These are phyloP conservation scores for Eudorina sp. DNA, from an alignment of 139 green algal species.

Conservation along the genomic window DNA sequence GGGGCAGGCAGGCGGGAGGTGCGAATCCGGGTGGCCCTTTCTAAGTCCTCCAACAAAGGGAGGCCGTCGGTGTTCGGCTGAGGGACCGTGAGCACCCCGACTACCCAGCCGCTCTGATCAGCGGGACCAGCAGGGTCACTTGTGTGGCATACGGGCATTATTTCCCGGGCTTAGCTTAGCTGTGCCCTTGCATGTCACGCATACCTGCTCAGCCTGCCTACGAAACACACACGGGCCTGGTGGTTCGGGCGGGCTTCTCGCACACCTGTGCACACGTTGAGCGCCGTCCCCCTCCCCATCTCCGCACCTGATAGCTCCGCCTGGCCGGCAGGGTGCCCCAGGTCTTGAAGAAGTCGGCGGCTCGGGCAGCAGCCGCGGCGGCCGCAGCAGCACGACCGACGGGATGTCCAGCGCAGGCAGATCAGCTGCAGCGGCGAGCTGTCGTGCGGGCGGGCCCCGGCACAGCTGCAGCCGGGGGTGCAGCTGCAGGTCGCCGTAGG, in stretches of 20 bases:
- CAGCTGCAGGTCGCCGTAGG: slow-evolving; percentile 58
- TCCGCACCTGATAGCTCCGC: slow-evolving; percentile 58
- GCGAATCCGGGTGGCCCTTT: too few species aligned
- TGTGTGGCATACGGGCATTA: too few species aligned
- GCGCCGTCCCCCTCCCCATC: not conserved
- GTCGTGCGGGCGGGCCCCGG: slow-evolving; percentile 12
- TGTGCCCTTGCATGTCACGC: too few species aligned
- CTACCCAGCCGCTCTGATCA: not conserved
- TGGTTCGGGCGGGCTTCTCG: not conserved
- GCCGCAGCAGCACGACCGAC: not conserved
- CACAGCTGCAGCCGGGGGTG: slow-evolving; percentile 55
- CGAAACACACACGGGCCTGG: not conserved
- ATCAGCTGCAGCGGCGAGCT: slow-evolving; percentile 37
- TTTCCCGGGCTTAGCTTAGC: too few species aligned
- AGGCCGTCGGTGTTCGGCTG: too few species aligned
- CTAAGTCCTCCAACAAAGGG: too few species aligned
- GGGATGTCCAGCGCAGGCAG: slow-evolving; percentile 29
- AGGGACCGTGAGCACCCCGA: too few species aligned
- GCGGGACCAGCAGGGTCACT: too few species aligned
- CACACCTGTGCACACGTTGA: not conserved
- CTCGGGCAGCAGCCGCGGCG: not conserved
- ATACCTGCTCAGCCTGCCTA: not conserved
- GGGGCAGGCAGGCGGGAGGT: not conserved
- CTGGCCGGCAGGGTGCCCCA: slow-evolving; percentile 52
- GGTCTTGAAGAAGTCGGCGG: slow-evolving; percentile 49